phyloP scores from a whole-genome alignment of 768 basidiomycete genomes.

The Pilatotrama ljubarskyi region DNA sequence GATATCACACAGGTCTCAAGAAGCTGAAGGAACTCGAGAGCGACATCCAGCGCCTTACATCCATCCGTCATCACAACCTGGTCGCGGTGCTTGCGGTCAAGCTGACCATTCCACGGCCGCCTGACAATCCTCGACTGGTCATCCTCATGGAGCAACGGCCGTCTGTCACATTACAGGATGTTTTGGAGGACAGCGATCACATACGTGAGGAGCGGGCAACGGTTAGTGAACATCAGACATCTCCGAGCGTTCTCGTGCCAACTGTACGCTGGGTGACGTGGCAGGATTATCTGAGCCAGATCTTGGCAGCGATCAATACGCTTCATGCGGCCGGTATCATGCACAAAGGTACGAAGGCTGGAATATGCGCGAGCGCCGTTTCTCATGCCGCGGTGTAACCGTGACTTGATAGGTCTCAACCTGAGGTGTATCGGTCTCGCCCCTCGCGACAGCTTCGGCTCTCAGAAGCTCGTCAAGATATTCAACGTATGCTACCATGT shows the following conservation, averaged over 20 bases:
- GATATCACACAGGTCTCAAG: constrained; percentile 51
- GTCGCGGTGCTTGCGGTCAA: constrained; percentile 68
- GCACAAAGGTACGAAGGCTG: constrained; percentile 56
- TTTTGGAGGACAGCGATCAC: constrained; percentile 75
- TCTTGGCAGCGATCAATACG: constrained; percentile 66
- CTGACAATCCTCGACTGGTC: constrained; percentile 52
- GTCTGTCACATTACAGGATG: constrained; percentile 63
- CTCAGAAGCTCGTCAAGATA: constrained; percentile 71
- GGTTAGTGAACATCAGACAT: constrained; percentile 39
- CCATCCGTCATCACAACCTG: constrained; percentile 66
- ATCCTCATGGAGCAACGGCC: constrained; percentile 76
- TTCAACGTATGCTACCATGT: constrained; percentile 72
- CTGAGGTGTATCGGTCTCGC: constrained; percentile 63
- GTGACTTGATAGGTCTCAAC: constrained; percentile 66
- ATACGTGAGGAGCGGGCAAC: constrained; percentile 71
- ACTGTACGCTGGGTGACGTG: no score
- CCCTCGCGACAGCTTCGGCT: constrained; percentile 47
- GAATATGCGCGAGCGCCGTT: neutral
- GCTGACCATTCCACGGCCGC: constrained; percentile 50
- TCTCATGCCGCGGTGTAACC: neutral
- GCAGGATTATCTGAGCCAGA: constrained; percentile 78
- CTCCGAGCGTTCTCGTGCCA: no score
- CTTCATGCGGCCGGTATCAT: constrained; percentile 65
- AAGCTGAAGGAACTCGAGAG: constrained; percentile 67
- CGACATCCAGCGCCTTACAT: constrained; percentile 61